Base-by-base conservation (phyloP, 495 filamentous ascomycete genomes). In the Filosporella fistucella region DNA sequence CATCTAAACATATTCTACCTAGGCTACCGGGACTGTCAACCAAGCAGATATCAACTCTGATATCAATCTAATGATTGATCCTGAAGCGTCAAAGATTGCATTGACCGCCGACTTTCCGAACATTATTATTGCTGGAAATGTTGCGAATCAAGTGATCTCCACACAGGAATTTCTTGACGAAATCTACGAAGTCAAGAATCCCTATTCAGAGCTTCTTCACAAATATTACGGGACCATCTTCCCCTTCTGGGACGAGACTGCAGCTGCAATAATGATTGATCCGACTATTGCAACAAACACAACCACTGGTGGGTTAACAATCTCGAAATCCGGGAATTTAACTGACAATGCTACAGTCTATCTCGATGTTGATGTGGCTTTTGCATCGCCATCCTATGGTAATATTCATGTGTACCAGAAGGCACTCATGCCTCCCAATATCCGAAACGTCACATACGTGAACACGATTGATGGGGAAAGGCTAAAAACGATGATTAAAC, bases 231-330 rank as follows among this genome's bases (percentile, higher is more conserved):
- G 22, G 13, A 35, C 28, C 9, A 25, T 22, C 11, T 50, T 36
- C 22, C 47, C 47, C 2, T 43, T 50, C 30, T 50, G 47, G 47
- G 47, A 50, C 29, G 47, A 50, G 39, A 50, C 47, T 4, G 47
- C 47, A 13, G 36, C 36, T 13, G 47, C 26, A 14, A 12, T 48
- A 9, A 24, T 48, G 21, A 20, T 41, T 30, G 45, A 48, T 41
- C 45, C 45, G 29, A 48, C 30, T 28, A 5, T 48, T 16, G 20
- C 12, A 22, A 39, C 36, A 2, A 48, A 48, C 22, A 29, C 34
- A 11, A 29, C 22, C 2, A 48, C 45, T 32, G 42, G 42, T 45
- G 20, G 34, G 25, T 45, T 32, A 3, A 16, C 22, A 13, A 12
- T 16, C 13, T 35, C 32, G n/a, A n/a, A 26, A 9, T n/a, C 21